phyloP scores from a whole-genome alignment of 148 eudicot species.

The Fagopyrum tataricum region DNA sequence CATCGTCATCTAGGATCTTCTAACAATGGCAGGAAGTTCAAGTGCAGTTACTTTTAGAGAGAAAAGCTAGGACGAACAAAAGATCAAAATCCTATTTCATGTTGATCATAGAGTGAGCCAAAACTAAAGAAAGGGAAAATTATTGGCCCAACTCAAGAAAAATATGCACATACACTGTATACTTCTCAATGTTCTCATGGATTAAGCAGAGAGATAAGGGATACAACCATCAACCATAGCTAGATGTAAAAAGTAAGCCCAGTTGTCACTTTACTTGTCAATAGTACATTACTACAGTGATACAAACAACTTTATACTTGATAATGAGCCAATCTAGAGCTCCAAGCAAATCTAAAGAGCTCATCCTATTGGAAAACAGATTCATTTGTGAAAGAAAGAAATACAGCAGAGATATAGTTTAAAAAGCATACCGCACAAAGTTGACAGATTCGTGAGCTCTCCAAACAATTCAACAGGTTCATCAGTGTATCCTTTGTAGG shows the following conservation, averaged over 20 bases:
- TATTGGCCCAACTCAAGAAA: not conserved
- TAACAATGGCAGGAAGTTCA: no score
- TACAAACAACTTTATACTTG: not conserved
- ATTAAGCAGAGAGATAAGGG: not conserved
- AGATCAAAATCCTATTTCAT: not conserved
- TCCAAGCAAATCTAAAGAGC: not conserved
- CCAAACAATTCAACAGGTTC: slow-evolving; percentile 46
- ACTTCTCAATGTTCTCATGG: not conserved
- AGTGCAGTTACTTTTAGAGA: not conserved
- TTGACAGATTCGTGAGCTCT: slow-evolving; percentile 53
- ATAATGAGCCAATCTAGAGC: not conserved
- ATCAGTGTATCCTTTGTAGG: slow-evolving; percentile 49
- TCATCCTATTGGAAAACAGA: not conserved
- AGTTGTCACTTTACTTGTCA: not conserved
- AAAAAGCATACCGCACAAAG: slow-evolving; percentile 53
- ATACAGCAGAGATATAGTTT: not conserved
- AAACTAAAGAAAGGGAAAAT: not conserved
- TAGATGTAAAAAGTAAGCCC: not conserved
- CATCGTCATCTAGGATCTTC: no score
- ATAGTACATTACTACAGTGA: not conserved
- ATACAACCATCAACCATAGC: not conserved
- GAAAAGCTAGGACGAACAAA: not conserved
- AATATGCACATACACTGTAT: not conserved
- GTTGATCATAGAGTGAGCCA: not conserved
- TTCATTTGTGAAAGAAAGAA: not conserved